These are phyloP conservation scores for Teratosphaeria destructans DNA, from an alignment of 2,329 filamentous ascomycete genomes.

Conservation along the genomic window DNA sequence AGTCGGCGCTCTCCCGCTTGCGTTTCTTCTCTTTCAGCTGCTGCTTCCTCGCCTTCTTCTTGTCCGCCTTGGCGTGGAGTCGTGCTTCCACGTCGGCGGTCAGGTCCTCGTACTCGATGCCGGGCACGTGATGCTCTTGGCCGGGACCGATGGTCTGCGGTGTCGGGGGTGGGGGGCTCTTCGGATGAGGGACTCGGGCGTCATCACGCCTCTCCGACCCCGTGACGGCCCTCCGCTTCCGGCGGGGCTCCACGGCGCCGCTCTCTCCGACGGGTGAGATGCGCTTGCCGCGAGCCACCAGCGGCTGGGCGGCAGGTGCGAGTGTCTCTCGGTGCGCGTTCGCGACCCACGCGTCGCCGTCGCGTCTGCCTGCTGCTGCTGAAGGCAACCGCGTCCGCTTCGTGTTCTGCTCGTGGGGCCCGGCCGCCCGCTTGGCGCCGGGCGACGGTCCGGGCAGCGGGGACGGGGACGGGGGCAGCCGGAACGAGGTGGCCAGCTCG, in stretches of 20 bases:
- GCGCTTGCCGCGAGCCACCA: neutral
- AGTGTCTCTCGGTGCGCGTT: neutral
- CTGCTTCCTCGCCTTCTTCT: constrained; percentile 14
- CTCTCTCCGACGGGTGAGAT: neutral
- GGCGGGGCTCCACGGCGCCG: no score
- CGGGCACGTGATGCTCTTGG: constrained; percentile 1
- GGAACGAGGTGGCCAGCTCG: constrained; percentile 8
- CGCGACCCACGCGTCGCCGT: neutral
- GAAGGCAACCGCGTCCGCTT: neutral
- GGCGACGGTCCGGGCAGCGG: neutral
- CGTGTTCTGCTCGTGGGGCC: neutral
- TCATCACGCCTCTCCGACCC: neutral
- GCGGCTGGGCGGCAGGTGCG: neutral
- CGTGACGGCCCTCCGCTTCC: neutral
- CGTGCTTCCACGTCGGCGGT: constrained; percentile 21
- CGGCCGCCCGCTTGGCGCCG: neutral
- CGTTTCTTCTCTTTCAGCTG: constrained; percentile 20
- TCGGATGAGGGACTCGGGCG: no score
- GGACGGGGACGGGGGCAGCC: neutral
- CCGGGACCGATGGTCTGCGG: neutral
- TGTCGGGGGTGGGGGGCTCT: neutral
- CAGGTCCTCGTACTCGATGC: constrained; percentile 21
- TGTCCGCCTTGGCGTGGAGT: constrained; percentile 21
- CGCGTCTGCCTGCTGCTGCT: no score
- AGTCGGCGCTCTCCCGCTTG: constrained; percentile 24